Conservation (phyloP, 371 early-diverging fungal species). For the Mucor saturninus region DNA sequence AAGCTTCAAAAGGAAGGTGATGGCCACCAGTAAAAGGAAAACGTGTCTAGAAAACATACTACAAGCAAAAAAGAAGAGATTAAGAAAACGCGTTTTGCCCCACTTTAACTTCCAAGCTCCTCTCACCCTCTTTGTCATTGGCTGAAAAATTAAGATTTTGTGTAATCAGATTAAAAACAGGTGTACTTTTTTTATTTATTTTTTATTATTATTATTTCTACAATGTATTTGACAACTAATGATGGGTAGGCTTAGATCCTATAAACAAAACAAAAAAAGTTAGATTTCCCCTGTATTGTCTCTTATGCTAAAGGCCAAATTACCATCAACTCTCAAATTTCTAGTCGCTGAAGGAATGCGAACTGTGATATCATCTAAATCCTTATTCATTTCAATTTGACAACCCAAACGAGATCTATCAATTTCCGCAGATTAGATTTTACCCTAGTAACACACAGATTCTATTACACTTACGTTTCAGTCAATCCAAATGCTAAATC, state of each 20-base stretch:
- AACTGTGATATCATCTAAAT: conserved; percentile 88
- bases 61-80: not conserved
- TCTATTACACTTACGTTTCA: conserved; percentile 73
- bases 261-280: not conserved
- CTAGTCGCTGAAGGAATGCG: conserved; percentile 95
- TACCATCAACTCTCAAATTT: conserved; percentile 96
- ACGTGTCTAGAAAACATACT: conserved; percentile 16
- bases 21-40: conserved; percentile 14
- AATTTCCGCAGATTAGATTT: not conserved
- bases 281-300: not conserved
- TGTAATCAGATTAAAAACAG: too few species aligned
- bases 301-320: not conserved
- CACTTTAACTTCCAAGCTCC: not conserved
- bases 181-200: too few species aligned
- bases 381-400: conserved; percentile 87
- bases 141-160: not conserved
- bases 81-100: conserved; percentile 4
- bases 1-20: conserved; percentile 14
- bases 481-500: conserved; percentile 98
- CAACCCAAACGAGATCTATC: conserved; percentile 95
- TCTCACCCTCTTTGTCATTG: not conserved
- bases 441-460: too few species aligned
- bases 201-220: too few species aligned
- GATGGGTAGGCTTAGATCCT: conserved; percentile 57
- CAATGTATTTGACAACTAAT: conserved; percentile 24